phyloP scores from a whole-genome alignment of 441 rosid species.

The Gossypium davidsonii region DNA sequence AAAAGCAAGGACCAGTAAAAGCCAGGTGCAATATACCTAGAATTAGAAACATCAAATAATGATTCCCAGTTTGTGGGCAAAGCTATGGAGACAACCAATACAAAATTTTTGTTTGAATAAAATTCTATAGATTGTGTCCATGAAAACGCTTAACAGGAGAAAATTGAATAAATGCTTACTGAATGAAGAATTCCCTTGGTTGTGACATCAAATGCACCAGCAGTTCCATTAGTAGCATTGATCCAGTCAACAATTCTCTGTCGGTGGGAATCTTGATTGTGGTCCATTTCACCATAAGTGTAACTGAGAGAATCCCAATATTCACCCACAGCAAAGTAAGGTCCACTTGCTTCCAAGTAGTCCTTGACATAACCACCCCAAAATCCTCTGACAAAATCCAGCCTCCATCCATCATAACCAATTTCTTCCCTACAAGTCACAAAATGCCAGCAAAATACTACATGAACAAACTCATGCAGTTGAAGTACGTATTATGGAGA shows the following conservation, averaged over 20 bases:
- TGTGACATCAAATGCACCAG: conserved; percentile 95
- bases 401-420: conserved; percentile 99
- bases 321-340: conserved; percentile 85
- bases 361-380: conserved; percentile 99
- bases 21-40: conserved; percentile 1
- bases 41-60: conserved; percentile 9
- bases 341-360: conserved; percentile 77
- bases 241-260: conserved; percentile 94
- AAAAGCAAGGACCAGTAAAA: background rate
- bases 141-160: background rate
- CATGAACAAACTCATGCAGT: background rate
- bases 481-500: background rate
- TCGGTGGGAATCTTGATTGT: conserved; percentile 89
- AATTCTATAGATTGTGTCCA: background rate
- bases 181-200: conserved; percentile 92
- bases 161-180: conserved; percentile 34
- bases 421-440: conserved; percentile 64
- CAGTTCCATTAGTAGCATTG: conserved; percentile 72
- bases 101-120: background rate
- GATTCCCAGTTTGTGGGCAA: conserved; percentile 1
- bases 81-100: background rate
- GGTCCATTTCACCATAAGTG: conserved; percentile 77
- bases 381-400: conserved; percentile 92
- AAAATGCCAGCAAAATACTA: conserved; percentile 10
- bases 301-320: conserved; percentile 92